Base-by-base conservation (phyloP, 1,284 basidiomycete species). In the Malassezia pachydermatis region DNA sequence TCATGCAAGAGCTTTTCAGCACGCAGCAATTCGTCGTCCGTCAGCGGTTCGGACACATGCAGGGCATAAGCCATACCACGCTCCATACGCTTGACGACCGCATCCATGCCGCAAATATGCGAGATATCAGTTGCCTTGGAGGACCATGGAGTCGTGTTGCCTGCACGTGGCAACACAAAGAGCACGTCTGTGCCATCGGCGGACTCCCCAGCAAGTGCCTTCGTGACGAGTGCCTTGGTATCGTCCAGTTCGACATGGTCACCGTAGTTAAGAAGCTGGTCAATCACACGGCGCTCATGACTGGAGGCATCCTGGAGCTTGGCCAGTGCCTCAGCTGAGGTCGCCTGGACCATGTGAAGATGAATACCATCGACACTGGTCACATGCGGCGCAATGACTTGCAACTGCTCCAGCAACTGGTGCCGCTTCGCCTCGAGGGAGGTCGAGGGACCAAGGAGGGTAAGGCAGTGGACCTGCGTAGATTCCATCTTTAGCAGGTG, bases 71-170 rank as follows among this genome's bases (percentile, higher is more conserved):
- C 80, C 16, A 83, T 72, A 3, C 89, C 88, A 20, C 89, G 81
- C 72, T 96, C 92, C 50, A 95, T 75, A 37, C 92, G 80, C 57
- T 82, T 78, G 42, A 96, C 76, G 51, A 81, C 75, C 4, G 75
- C 69, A 8, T 77, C 79, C 6, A 96, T 79, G 41, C 82, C 83
- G 74, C 92, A 96, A 55, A 90, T 81, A 19, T 54, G 54, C 23
- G 62, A 76, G 53, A 96, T 96, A 69, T 96, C 89, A 2, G 90
- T 94, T 2, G 92, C 92, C 74, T 96, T 96, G 75, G 86, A 89
- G 7, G 89, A 94, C 92, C 92, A 96, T 1, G 92, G 86, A 17
- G 84, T 86, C 68, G 88, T 83, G 27, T 84, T 64, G 28, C 66
- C 67, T 2, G 60, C 48, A 13, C 68, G 59, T 1, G 68, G 68